These are phyloP conservation scores for Effrenium voratum DNA, from an alignment of 73 alveolate genomes.

Conservation along the genomic window DNA sequence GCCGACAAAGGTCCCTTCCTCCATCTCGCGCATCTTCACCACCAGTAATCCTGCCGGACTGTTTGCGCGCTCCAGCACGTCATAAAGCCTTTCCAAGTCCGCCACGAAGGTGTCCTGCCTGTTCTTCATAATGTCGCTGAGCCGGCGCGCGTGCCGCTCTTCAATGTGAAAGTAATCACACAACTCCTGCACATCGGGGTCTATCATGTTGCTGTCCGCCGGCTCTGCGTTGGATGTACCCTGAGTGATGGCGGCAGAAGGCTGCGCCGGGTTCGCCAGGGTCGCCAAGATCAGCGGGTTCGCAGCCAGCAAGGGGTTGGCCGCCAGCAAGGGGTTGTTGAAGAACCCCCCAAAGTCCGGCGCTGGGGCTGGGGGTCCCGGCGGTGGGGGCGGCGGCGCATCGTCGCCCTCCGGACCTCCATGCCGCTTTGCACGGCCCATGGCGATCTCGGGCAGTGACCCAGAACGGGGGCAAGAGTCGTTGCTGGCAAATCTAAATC, in stretches of 20 bases:
- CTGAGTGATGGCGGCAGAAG: slow-evolving; percentile 67
- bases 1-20: slow-evolving; percentile 91
- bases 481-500: too few species aligned
- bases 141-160: slow-evolving; percentile 85
- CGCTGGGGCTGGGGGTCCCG: not conserved
- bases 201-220: slow-evolving; percentile 40
- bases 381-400: slow-evolving; percentile 34
- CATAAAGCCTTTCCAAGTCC: slow-evolving; percentile 65
- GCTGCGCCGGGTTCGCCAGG: slow-evolving; percentile 79
- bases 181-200: slow-evolving; percentile 93
- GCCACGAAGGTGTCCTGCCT: slow-evolving; percentile 83
- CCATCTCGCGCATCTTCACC: slow-evolving; percentile 93
- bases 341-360: slow-evolving; percentile 18
- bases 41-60: slow-evolving; percentile 87
- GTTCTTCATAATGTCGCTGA: slow-evolving; percentile 74
- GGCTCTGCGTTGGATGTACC: slow-evolving; percentile 25
- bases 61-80: slow-evolving; percentile 92
- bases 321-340: slow-evolving; percentile 36
- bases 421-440: slow-evolving; percentile 59
- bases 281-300: slow-evolving; percentile 85
- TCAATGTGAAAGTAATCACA: slow-evolving; percentile 82
- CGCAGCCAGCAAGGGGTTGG: slow-evolving; percentile 37
- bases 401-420: slow-evolving; percentile 43
- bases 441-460: not conserved
- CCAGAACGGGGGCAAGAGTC: too few species aligned